phyloP scores from a whole-genome alignment of 2,329 filamentous ascomycete genomes.

The Colletotrichum agaves region DNA sequence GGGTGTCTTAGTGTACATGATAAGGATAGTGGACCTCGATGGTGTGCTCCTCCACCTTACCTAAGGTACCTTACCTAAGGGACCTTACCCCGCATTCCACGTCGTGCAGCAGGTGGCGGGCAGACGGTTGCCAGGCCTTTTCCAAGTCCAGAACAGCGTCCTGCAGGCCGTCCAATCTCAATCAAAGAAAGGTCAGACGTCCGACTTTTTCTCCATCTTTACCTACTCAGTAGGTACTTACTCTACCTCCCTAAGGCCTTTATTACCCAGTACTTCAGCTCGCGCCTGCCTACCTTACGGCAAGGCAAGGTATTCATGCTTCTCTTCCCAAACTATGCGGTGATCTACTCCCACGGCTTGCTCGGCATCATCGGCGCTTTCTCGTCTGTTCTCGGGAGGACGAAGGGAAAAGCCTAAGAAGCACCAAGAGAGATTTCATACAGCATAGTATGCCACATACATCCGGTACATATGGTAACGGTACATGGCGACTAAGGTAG shows the following conservation, averaged over 20 bases:
- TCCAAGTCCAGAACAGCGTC: constrained; percentile 4
- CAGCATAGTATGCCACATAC: no score
- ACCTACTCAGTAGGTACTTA: no score
- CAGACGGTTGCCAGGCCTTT: constrained; percentile 12
- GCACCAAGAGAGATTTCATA: neutral
- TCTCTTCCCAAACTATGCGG: neutral
- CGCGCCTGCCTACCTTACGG: no score
- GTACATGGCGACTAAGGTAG: no score
- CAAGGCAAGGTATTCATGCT: neutral
- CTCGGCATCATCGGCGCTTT: constrained; percentile 34
- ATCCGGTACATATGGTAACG: no score
- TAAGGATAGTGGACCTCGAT: neutral
- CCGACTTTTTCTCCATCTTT: neutral
- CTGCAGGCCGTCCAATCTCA: neutral
- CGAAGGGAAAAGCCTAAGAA: constrained; percentile 4
- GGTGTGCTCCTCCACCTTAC: no score
- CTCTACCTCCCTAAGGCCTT: no score
- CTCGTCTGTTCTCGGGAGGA: constrained; percentile 28
- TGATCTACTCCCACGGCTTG: constrained; percentile 13
- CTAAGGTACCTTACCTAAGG: no score
- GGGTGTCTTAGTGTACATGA: neutral
- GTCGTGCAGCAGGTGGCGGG: constrained; percentile 17
- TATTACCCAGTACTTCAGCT: no score
- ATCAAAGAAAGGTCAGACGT: constrained; percentile 4
- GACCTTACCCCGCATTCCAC: constrained; percentile 35